Conservation (phyloP, 2,329 filamentous ascomycete genomes). For the Lachnum nothofagi region DNA sequence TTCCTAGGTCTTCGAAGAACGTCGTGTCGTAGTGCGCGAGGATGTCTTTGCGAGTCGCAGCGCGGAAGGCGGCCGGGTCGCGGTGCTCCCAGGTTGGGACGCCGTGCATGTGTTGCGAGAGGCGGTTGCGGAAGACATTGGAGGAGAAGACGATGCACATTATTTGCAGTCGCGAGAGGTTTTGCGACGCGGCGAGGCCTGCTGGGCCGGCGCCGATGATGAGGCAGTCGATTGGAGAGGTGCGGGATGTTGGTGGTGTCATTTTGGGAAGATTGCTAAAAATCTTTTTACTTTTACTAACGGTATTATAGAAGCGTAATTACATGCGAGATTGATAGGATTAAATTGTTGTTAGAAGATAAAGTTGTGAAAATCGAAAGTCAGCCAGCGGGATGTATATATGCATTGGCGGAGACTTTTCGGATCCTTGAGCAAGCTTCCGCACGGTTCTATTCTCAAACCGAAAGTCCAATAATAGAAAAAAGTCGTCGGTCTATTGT, state of each 20-base stretch:
- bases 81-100: slow-evolving; percentile 34
- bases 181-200: slow-evolving; percentile 37
- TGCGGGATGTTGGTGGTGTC: neutral
- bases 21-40: slow-evolving; percentile 33
- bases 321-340: neutral
- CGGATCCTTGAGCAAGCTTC: neutral
- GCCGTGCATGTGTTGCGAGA: slow-evolving; percentile 41
- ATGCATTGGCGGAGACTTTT: neutral
- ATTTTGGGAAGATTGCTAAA: neutral
- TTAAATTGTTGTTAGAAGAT: neutral
- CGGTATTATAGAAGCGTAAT: neutral
- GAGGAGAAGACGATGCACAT: slow-evolving; percentile 42
- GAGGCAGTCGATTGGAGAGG: neutral
- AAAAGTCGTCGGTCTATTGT: too few species aligned
- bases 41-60: slow-evolving; percentile 33
- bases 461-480: too few species aligned
- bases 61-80: slow-evolving; percentile 30
- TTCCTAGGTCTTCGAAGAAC: slow-evolving; percentile 26
- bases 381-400: neutral
- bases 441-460: too few species aligned
- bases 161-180: slow-evolving; percentile 35
- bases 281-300: neutral
- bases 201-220: slow-evolving; percentile 40
- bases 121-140: slow-evolving; percentile 38
- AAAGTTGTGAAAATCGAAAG: neutral